A percentile compares a stretch with the other conserved stretches of the same genome.
Conservation (phyloP, 331 rosid species). For the Telfairia occidentalis region DNA sequence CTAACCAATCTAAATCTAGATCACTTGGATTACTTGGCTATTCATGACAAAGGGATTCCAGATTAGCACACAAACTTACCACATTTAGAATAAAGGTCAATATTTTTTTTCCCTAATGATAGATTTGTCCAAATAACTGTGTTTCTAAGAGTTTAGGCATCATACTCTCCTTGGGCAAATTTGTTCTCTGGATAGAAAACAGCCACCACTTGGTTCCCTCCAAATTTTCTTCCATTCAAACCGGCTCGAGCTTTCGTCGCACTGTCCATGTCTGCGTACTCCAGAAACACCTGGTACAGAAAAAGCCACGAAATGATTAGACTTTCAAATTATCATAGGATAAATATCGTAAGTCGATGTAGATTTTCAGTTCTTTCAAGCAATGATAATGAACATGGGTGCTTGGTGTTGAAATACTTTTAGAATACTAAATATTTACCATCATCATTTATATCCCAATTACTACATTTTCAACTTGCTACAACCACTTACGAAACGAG, state of each 20-base stretch:
- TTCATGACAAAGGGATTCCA: not conserved
- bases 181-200: conserved; percentile 70
- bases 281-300: conserved; percentile 63
- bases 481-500: not conserved
- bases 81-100: not conserved
- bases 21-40: not conserved
- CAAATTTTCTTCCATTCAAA: conserved; percentile 81
- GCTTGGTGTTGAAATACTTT: not conserved
- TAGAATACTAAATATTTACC: not conserved
- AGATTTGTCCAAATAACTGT: conserved; percentile 1
- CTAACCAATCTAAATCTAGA: not conserved
- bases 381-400: not conserved
- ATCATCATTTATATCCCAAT: not conserved
- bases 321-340: not conserved
- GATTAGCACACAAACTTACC: not conserved
- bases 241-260: conserved; percentile 79
- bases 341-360: not conserved
- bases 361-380: not conserved
- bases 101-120: not conserved
- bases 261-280: conserved; percentile 75
- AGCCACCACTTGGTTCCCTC: conserved; percentile 73
- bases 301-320: not conserved
- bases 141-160: conserved; percentile 29
- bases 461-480: not conserved
- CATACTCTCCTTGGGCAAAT: conserved; percentile 78